Conservation (phyloP, 805 yeast species). For the Candida koratica region DNA sequence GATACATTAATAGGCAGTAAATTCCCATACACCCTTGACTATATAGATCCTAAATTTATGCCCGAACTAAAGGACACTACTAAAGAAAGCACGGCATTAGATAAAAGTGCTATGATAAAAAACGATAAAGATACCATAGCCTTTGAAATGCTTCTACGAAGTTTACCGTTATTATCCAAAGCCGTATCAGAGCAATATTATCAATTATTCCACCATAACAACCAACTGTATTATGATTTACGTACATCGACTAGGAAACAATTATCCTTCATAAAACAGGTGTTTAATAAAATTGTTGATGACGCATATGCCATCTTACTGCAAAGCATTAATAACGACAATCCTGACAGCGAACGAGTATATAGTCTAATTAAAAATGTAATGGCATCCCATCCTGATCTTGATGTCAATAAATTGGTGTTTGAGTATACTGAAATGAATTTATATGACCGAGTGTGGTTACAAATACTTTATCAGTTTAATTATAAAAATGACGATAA, state of each 20-base stretch:
- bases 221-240: slow-evolving; percentile 28
- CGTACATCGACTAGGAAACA: slow-evolving; percentile 27
- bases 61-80: not conserved
- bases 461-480: slow-evolving; percentile 35
- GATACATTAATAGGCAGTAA: slow-evolving; percentile 48
- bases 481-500: slow-evolving; percentile 22
- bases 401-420: slow-evolving; percentile 51
- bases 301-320: slow-evolving; percentile 35
- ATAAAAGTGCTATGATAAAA: not conserved
- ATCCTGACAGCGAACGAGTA: slow-evolving; percentile 32
- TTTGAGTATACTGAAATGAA: slow-evolving; percentile 71
- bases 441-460: slow-evolving; percentile 67
- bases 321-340: slow-evolving; percentile 33
- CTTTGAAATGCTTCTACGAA: slow-evolving; percentile 36
- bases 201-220: slow-evolving; percentile 40
- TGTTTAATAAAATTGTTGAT: slow-evolving; percentile 31
- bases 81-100: not conserved
- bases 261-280: slow-evolving; percentile 23
- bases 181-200: slow-evolving; percentile 38
- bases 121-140: slow-evolving; percentile 15
- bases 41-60: slow-evolving; percentile 10
- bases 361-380: slow-evolving; percentile 29
- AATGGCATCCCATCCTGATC: slow-evolving; percentile 29
- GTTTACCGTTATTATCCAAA: slow-evolving; percentile 36
- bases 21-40: slow-evolving; percentile 8